Conservation (phyloP, 2,329 filamentous ascomycete species). For the Fusarium nurragi region DNA sequence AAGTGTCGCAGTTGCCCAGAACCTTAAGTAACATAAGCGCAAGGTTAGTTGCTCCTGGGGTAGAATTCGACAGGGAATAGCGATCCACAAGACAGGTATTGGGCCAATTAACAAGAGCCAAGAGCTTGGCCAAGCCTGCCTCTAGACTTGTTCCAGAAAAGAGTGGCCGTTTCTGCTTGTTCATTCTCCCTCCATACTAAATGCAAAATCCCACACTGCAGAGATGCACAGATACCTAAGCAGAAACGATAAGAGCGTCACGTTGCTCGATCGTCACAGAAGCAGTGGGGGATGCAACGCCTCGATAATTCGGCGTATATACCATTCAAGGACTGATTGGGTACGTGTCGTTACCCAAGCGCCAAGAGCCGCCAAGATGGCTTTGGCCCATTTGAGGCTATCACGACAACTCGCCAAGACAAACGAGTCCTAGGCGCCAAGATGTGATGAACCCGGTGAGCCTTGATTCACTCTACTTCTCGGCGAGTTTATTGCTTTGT, state of each 20-base stretch:
- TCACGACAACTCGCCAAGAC: constrained; percentile 24
- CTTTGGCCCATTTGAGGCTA: constrained; percentile 24
- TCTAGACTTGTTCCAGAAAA: constrained; percentile 32
- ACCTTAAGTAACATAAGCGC: constrained; percentile 39
- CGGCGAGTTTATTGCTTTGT: constrained; percentile 29
- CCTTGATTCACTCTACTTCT: constrained; percentile 38
- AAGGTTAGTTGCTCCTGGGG: constrained; percentile 22
- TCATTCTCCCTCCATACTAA: neutral
- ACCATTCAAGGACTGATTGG: constrained; percentile 18
- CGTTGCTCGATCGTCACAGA: neutral
- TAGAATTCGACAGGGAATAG: constrained; percentile 14
- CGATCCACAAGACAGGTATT: neutral
- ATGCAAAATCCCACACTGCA: constrained; percentile 9
- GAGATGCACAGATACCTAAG: constrained; percentile 1
- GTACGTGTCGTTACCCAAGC: constrained; percentile 31
- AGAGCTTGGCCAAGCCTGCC: constrained; percentile 19
- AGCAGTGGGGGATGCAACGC: neutral
- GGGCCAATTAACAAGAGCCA: constrained; percentile 14
- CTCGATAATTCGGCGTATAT: constrained; percentile 16
- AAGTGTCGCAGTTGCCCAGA: constrained; percentile 31
- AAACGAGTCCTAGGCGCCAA: constrained; percentile 22
- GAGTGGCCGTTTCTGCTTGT: constrained; percentile 7
- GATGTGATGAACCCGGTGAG: constrained; percentile 30
- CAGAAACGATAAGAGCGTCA: constrained; percentile 10
- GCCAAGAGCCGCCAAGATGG: constrained; percentile 38